Evolutionary conservation across 1,139 yeast genomes (phyloP).

Genomic region (Taphrina pruni): DNA sequence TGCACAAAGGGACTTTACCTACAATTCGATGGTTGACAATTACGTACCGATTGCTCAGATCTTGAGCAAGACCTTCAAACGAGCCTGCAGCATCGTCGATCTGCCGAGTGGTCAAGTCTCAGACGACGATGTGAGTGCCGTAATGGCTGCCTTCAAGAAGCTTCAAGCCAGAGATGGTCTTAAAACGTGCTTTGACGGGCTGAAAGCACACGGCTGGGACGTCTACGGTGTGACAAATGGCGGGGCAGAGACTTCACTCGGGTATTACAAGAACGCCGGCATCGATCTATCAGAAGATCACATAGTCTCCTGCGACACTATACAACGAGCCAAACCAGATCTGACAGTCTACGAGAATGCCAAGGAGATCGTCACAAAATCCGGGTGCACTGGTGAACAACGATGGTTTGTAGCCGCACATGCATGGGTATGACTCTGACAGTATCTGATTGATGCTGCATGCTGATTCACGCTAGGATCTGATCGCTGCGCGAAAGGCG

Average conservation of each 20-base stretch:
- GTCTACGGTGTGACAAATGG: slow-evolving; percentile 40
- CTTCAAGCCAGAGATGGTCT: slow-evolving; percentile 32
- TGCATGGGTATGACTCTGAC: slow-evolving; percentile 19
- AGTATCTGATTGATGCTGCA: neutral
- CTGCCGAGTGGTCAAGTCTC: slow-evolving; percentile 11
- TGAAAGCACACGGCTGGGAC: slow-evolving; percentile 26
- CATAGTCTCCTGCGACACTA: slow-evolving; percentile 23
- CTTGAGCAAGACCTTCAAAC: slow-evolving; percentile 20
- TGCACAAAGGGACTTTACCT: slow-evolving; percentile 41
- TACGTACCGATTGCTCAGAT: slow-evolving; percentile 38
- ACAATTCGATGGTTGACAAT: slow-evolving; percentile 32
- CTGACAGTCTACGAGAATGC: slow-evolving; percentile 35
- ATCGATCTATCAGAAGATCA: slow-evolving; percentile 14
- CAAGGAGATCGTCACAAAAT: neutral
- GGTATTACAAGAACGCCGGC: slow-evolving; percentile 25
- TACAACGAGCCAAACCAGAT: slow-evolving; percentile 37
- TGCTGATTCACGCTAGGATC: slow-evolving; percentile 21
- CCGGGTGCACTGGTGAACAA: slow-evolving; percentile 17
- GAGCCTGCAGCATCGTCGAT: slow-evolving; percentile 33
- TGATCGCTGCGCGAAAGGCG: slow-evolving; percentile 33
- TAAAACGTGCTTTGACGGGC: slow-evolving; percentile 24
- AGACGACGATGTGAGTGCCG: slow-evolving; percentile 14
- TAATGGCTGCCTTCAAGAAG: slow-evolving; percentile 22
- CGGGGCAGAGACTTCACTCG: slow-evolving; percentile 22
- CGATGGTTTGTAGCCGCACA: slow-evolving; percentile 42